Evolutionary conservation across 1,284 basidiomycete species (phyloP).

Genomic region (Malassezia furfur): DNA sequence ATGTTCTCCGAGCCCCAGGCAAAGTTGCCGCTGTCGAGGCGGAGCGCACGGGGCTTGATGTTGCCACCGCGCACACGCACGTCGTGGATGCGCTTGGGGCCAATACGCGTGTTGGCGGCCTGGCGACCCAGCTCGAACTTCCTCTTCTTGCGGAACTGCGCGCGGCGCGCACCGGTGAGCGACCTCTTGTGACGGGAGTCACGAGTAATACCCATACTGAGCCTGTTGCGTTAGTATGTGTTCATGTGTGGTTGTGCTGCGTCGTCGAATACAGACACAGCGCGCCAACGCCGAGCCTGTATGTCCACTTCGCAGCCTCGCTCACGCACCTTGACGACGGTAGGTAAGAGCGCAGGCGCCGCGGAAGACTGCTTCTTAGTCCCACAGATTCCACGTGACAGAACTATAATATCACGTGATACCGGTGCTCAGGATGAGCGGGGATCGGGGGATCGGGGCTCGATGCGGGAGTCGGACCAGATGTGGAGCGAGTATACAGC

Average conservation of each 20-base stretch:
- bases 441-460: no score
- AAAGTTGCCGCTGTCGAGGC: slow-evolving; percentile 48
- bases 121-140: slow-evolving; percentile 48
- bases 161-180: slow-evolving; percentile 44
- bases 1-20: slow-evolving; percentile 49
- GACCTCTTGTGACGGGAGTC: slow-evolving; percentile 48
- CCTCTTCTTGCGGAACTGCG: slow-evolving; percentile 48
- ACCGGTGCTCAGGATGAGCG: no score
- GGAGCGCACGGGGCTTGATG: slow-evolving; percentile 47
- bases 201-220: slow-evolving; percentile 48
- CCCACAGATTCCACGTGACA: slow-evolving; percentile 8
- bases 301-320: neutral
- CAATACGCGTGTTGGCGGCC: slow-evolving; percentile 48
- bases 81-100: slow-evolving; percentile 47
- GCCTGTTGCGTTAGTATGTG: slow-evolving; percentile 13
- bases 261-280: no score
- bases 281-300: neutral
- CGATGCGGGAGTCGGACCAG: no score
- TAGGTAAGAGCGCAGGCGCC: slow-evolving; percentile 7
- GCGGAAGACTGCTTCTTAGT: slow-evolving; percentile 12
- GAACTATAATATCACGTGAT: slow-evolving; percentile 6
- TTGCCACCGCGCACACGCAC: slow-evolving; percentile 47
- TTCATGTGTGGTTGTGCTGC: neutral
- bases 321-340: slow-evolving; percentile 18
- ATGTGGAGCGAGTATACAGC: no score